Evolutionary conservation across 805 yeast species (phyloP).

Genomic region (Monosporozyma aerobia): DNA sequence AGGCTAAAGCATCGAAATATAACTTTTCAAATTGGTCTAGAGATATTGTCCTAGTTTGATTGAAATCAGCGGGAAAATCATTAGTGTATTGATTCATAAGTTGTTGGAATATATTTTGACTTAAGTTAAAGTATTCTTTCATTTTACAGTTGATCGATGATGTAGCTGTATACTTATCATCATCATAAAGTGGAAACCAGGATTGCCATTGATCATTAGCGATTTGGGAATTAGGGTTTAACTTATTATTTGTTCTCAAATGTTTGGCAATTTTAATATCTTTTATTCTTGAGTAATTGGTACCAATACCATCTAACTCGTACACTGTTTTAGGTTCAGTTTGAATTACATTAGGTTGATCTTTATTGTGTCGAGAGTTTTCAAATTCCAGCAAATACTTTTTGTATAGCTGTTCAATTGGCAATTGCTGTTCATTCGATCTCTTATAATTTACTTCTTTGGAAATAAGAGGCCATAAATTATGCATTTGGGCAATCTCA

Average conservation of each 20-base stretch:
- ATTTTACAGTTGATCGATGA: background rate
- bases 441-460: conserved; percentile 72
- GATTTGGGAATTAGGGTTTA: background rate
- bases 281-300: conserved; percentile 39
- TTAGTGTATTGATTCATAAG: conserved; percentile 7
- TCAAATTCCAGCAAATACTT: conserved; percentile 30
- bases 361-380: conserved; percentile 4
- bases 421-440: conserved; percentile 60
- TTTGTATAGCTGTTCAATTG: conserved; percentile 47
- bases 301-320: conserved; percentile 25
- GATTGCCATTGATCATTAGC: background rate
- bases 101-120: conserved; percentile 22
- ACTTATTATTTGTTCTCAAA: conserved; percentile 15
- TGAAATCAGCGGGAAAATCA: conserved; percentile 13
- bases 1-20: conserved; percentile 36
- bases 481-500: conserved; percentile 49
- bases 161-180: background rate
- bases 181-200: background rate
- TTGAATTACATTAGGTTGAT: background rate
- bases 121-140: background rate
- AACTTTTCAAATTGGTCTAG: conserved; percentile 31
- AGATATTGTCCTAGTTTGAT: conserved; percentile 9
- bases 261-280: conserved; percentile 43
- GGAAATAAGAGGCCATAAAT: conserved; percentile 78
- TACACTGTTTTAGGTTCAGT: background rate